These are phyloP conservation scores for Xylariaceae sp. DNA, from an alignment of 2,329 filamentous ascomycete genomes.

Conservation along the genomic window DNA sequence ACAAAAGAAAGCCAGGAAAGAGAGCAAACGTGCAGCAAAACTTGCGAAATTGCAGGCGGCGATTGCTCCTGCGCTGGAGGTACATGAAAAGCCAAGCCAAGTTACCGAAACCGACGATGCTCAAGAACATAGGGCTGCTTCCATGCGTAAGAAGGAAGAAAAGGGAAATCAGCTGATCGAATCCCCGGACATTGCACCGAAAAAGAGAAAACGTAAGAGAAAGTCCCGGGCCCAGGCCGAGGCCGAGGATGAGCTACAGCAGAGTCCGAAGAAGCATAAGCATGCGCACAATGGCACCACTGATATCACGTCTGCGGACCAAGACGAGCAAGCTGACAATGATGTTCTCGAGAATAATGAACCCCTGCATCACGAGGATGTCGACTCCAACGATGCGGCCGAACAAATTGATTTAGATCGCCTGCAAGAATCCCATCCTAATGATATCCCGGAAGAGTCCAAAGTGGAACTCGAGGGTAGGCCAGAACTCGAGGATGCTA, in stretches of 20 bases:
- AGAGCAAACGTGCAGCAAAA: constrained; percentile 16
- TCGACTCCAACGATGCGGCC: constrained; percentile 19
- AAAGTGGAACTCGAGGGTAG: neutral
- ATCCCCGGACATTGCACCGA: neutral
- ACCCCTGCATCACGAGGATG: neutral
- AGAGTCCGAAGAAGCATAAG: constrained; percentile 23
- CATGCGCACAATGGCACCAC: neutral
- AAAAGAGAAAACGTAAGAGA: constrained; percentile 19
- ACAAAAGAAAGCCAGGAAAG: constrained; percentile 17
- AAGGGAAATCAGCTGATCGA: constrained; percentile 2
- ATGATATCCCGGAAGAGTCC: constrained; percentile 1
- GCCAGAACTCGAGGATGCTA: neutral
- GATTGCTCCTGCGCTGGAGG: neutral
- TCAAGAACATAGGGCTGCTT: constrained; percentile 4
- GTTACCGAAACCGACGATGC: constrained; percentile 16
- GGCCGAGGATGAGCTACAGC: constrained; percentile 6
- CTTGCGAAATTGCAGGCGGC: constrained; percentile 12
- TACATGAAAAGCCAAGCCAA: constrained; percentile 3
- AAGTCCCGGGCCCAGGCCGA: constrained; percentile 9
- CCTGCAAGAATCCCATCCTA: constrained; percentile 10
- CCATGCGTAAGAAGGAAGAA: constrained; percentile 10
- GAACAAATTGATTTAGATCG: constrained; percentile 26
- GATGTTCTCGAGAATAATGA: neutral
- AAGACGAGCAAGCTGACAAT: neutral
- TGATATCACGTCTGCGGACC: neutral